Evolutionary conservation across 1,284 basidiomycete genomes (phyloP).

Genomic region (Cutaneotrichosporon sp.): DNA sequence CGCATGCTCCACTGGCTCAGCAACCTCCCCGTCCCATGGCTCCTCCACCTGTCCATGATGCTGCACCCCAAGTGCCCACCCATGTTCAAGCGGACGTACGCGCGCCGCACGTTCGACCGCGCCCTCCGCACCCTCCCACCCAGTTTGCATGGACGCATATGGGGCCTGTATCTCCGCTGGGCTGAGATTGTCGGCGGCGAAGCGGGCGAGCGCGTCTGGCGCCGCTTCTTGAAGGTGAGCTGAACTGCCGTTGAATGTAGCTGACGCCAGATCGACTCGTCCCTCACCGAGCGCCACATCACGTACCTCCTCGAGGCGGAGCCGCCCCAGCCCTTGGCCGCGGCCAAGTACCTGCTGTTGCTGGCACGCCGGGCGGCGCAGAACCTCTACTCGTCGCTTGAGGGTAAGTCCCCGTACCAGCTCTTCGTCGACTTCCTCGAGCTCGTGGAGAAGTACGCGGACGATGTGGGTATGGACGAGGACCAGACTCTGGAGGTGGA

Average conservation of each 20-base stretch:
- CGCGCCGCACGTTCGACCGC: constrained; percentile 89
- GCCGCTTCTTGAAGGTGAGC: constrained; percentile 73
- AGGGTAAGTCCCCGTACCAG: constrained; percentile 94
- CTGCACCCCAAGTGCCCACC: constrained; percentile 87
- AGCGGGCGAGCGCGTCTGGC: constrained; percentile 81
- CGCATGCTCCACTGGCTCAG: constrained; percentile 88
- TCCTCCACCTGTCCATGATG: constrained; percentile 87
- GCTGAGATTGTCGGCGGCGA: constrained; percentile 80
- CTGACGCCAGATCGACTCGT: constrained; percentile 65
- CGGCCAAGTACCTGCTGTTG: constrained; percentile 83
- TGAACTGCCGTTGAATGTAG: not conserved
- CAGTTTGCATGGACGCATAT: constrained; percentile 88
- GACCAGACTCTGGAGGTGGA: constrained; percentile 62
- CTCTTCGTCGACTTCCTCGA: constrained; percentile 90
- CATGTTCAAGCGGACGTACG: constrained; percentile 80
- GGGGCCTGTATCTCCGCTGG: constrained; percentile 94
- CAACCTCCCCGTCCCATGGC: constrained; percentile 85
- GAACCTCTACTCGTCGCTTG: constrained; percentile 81
- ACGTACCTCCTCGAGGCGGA: constrained; percentile 68
- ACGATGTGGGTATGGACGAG: constrained; percentile 88
- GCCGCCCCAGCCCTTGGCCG: constrained; percentile 82
- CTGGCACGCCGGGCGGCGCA: constrained; percentile 78
- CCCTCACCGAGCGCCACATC: constrained; percentile 80
- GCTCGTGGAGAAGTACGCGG: constrained; percentile 83
- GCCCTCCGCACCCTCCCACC: constrained; percentile 90